Base-by-base conservation (phyloP, 192 early-diverging fungal genomes). In the Coemansia interrupta region DNA sequence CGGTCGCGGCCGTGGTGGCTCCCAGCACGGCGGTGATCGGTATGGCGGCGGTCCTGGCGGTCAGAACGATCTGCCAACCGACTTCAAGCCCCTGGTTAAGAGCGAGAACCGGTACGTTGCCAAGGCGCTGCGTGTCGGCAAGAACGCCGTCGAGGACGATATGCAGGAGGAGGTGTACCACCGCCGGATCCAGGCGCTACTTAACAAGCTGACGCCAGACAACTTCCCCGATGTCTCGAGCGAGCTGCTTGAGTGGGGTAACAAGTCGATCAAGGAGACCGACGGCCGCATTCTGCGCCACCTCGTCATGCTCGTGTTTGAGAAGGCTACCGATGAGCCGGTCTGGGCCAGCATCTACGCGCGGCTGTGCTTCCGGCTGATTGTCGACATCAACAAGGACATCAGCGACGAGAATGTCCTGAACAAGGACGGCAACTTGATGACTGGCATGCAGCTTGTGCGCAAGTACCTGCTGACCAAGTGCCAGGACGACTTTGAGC, bases 171-270 rank as follows among this genome's bases (percentile, higher is more conserved):
- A 91, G 12, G 49, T 85, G 22, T 80, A 85, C 40, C 81, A 85
- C 43, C 88, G 90, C 23, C 90, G 93, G 84, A 87, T 90, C 15
- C 92, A 90, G 80, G 84, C 85, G 57, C 79, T 95, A 17, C 81
- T 99, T 55, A 99, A 99, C 85, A 99, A 99, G 84, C 75, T 99
- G 56, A 95, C 97, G 3, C 77, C 91, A 0, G 97, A 99, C 65
- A 95, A 92, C 76, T 99, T 98, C 67, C 91, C 92, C 26, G 67
- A 73, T 13, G 86, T 99, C 22, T 86, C 89, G 5, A 82, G 84
- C 57, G 87, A 98, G 73, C 89, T 99, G 46, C 68, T 92, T 24
- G 78, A 83, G 18, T 84, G 85, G 70, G 91, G 87, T 19, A 88
- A 93, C 55, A 80, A 85, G 57, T 86, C 83, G 8, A 70, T 74